Evolutionary conservation across 805 yeast species (phyloP).

Genomic region (Lachancea cidri): DNA sequence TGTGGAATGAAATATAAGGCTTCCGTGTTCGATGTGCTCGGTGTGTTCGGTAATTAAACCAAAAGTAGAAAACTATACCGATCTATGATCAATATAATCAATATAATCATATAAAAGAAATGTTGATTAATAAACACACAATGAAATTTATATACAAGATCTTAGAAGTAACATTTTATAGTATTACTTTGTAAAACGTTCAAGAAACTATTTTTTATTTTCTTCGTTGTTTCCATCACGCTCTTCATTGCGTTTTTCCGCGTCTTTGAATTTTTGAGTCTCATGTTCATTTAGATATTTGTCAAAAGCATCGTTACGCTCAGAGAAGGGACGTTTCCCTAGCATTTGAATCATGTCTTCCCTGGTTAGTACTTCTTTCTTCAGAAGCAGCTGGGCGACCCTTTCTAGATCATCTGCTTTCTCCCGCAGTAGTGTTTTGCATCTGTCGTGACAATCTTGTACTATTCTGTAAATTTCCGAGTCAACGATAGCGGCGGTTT

Average conservation of each 20-base stretch:
- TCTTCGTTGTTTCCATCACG: neutral
- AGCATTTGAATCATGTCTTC: slow-evolving; percentile 86
- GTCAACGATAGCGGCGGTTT: slow-evolving; percentile 77
- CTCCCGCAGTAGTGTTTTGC: slow-evolving; percentile 62
- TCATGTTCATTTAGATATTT: slow-evolving; percentile 30
- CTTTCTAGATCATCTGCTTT: slow-evolving; percentile 71
- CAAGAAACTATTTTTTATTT: neutral
- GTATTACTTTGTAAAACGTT: neutral
- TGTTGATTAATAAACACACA: no score
- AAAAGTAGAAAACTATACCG: no score
- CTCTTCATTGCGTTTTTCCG: slow-evolving; percentile 14
- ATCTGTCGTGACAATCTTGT: slow-evolving; percentile 64
- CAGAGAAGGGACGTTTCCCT: slow-evolving; percentile 91
- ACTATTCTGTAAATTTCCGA: slow-evolving; percentile 76
- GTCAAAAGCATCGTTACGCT: slow-evolving; percentile 78
- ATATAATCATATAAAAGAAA: no score
- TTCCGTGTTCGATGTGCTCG: no score
- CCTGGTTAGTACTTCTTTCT: slow-evolving; percentile 86
- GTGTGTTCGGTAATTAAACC: no score
- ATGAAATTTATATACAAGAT: neutral
- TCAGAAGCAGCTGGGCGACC: slow-evolving; percentile 81
- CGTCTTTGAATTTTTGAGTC: slow-evolving; percentile 24
- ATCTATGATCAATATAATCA: no score
- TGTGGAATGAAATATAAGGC: no score
- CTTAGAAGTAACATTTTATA: slow-evolving; percentile 1